Evolutionary conservation across 495 filamentous ascomycete species (phyloP), one percentile per base, ranked within the genome.

Genomic region (Melanomma pulvis-pyrius): DNA sequence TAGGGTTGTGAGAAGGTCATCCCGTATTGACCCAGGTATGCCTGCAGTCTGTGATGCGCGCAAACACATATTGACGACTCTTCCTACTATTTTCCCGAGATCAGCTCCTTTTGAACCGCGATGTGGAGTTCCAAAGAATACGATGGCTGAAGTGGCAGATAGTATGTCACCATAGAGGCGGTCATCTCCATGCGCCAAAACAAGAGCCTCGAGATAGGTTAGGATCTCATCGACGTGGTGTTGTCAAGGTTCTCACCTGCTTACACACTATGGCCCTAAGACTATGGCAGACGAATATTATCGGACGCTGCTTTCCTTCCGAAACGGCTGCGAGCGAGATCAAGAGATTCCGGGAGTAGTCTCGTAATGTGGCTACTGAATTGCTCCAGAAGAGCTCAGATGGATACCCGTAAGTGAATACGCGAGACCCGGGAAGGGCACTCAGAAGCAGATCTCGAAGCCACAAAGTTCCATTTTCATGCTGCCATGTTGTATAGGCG

Each of bases 241-340:
- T 25, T n/a, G 51, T 32, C 44, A n/a, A 50, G 9, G 28, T 25
- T 24, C 67, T 21, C 50, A 72, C 70, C 63, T 70, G 67, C 56
- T 72, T 72, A 28, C 68, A 67, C n/a, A 73, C 70, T 46, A 73
- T 49, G 0, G 68, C 70, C 17, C 70, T 68, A 7, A 73, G 30
- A 29, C 70, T 73, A 53, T 73, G 70, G 36, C 70, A 73, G 17
- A 73, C 29, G 51, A 63, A 70, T 12, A 73, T 70, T 2, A 73
- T 67, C 9, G 70, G 67, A 21, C 67, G 61, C 22, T n/a, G 44
- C 44, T 48, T 48, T 48, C 44, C 44, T 48, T 48, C 44, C 44
- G 44, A 48, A 24, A 48, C 44, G 44, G 44, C 44, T 28, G 19
- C 25, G 17, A 70, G 56, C 26, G 26, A 11, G 28, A 1, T 49